These are phyloP conservation scores for Pleodorina starrii DNA, from an alignment of 139 green algal genomes.

Conservation along the genomic window DNA sequence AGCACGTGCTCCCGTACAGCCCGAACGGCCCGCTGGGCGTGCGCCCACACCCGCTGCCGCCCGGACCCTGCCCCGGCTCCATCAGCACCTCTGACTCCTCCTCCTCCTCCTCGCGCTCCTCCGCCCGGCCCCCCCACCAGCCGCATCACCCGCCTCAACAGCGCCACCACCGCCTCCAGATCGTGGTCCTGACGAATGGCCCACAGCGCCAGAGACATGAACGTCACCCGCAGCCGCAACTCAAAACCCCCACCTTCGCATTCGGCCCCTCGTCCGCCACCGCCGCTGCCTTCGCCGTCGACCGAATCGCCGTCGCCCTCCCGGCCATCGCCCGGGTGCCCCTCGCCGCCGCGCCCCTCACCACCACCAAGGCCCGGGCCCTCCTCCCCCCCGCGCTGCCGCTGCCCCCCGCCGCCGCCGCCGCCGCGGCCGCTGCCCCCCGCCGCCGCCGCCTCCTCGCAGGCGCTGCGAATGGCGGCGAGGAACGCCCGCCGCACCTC, in stretches of 20 bases:
- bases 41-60: not conserved
- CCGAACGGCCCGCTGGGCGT: not conserved
- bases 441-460: not conserved
- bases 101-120: too few species aligned
- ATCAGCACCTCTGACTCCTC: too few species aligned
- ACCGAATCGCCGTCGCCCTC: too few species aligned
- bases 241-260: too few species aligned
- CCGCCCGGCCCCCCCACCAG: not conserved
- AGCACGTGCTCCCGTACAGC: slow-evolving; percentile 22
- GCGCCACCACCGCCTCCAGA: not conserved
- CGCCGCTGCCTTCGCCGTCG: too few species aligned
- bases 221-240: not conserved
- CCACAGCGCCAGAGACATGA: slow-evolving; percentile 15
- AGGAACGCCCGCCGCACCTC: not conserved
- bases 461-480: not conserved
- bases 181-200: not conserved
- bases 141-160: not conserved
- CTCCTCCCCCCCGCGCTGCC: not conserved
- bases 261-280: too few species aligned
- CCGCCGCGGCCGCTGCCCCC: not conserved
- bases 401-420: not conserved
- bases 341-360: too few species aligned
- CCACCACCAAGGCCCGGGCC: too few species aligned
- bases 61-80: not conserved
- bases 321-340: too few species aligned